phyloP scores from a whole-genome alignment of 257 asterid species.

The Plantago major region DNA sequence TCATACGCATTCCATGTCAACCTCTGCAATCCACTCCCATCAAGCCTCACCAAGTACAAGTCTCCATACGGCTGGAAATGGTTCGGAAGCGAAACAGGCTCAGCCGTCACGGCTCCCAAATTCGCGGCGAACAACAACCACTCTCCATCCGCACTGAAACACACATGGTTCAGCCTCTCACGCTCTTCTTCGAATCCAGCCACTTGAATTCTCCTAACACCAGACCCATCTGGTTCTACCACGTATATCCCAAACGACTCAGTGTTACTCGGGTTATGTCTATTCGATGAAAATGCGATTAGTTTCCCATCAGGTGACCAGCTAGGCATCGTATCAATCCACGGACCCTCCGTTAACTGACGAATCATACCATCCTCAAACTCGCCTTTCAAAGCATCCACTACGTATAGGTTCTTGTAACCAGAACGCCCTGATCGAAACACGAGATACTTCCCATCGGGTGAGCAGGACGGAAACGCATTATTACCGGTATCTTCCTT shows the following conservation, averaged over 20 bases:
- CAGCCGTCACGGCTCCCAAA: constrained; percentile 66
- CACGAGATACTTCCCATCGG: constrained; percentile 65
- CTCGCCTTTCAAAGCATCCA: constrained; percentile 67
- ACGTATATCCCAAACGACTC: constrained; percentile 53
- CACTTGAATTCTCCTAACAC: constrained; percentile 39
- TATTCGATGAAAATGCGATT: constrained; percentile 79
- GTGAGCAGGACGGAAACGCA: constrained; percentile 82
- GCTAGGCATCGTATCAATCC: constrained; percentile 93
- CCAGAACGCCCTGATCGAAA: constrained; percentile 81
- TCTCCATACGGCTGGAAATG: constrained; percentile 92
- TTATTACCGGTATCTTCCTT: constrained; percentile 63
- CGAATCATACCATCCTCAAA: constrained; percentile 45
- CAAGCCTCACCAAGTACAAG: constrained; percentile 55
- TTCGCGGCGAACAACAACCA: constrained; percentile 74
- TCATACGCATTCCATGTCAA: constrained; percentile 79
- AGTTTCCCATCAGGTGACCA: constrained; percentile 80
- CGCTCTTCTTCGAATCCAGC: constrained; percentile 40
- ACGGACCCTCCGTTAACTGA: constrained; percentile 60
- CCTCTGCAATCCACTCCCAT: constrained; percentile 64
- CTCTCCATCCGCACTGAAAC: constrained; percentile 68
- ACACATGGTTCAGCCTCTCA: constrained; percentile 80
- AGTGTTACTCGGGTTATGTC: constrained; percentile 48
- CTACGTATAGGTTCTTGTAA: constrained; percentile 62
- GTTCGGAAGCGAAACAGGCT: constrained; percentile 70
- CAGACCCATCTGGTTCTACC: constrained; percentile 50